Percentiles rank a stretch among this genome's conserved stretches.
Conservation (phyloP, 169 alveolate genomes). For the Toxoplasma gondii region DNA sequence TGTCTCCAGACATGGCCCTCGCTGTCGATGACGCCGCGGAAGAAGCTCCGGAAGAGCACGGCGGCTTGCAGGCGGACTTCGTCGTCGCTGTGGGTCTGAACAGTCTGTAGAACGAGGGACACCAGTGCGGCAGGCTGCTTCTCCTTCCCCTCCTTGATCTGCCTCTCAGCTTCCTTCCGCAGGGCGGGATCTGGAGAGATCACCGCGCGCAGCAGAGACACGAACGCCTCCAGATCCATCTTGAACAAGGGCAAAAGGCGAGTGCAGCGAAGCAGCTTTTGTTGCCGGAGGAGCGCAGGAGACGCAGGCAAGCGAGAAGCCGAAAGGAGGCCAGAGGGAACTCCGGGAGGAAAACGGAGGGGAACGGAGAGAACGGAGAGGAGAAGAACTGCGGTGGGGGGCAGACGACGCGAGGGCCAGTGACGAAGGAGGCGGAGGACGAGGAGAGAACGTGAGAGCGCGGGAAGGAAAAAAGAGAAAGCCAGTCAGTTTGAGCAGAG, state of each 20-base stretch:
- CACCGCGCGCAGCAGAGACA: slow-evolving; percentile 32
- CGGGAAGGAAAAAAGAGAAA: neutral
- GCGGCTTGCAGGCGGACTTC: slow-evolving; percentile 51
- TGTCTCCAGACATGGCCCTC: slow-evolving; percentile 32
- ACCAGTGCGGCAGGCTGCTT: neutral
- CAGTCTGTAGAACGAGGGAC: neutral
- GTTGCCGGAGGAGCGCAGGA: neutral
- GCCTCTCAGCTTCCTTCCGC: slow-evolving; percentile 44
- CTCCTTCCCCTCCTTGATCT: slow-evolving; percentile 13
- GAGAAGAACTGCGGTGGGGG: neutral
- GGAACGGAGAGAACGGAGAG: neutral
- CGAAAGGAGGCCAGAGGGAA: neutral
- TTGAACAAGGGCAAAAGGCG: neutral
- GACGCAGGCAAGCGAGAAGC: neutral
- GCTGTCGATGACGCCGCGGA: slow-evolving; percentile 44
- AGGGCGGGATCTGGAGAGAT: slow-evolving; percentile 11
- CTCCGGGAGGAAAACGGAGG: neutral
- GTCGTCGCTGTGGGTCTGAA: slow-evolving; percentile 6
- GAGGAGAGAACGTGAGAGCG: neutral
- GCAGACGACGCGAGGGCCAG: neutral
- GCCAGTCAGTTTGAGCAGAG: neutral
- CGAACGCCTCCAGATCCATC: slow-evolving; percentile 35
- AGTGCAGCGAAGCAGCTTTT: neutral
- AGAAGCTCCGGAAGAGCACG: slow-evolving; percentile 39
- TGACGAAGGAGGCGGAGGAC: neutral